These are phyloP conservation scores for Lignosus rhinocerotis DNA, from an alignment of 1,284 basidiomycete species.

Conservation along the genomic window DNA sequence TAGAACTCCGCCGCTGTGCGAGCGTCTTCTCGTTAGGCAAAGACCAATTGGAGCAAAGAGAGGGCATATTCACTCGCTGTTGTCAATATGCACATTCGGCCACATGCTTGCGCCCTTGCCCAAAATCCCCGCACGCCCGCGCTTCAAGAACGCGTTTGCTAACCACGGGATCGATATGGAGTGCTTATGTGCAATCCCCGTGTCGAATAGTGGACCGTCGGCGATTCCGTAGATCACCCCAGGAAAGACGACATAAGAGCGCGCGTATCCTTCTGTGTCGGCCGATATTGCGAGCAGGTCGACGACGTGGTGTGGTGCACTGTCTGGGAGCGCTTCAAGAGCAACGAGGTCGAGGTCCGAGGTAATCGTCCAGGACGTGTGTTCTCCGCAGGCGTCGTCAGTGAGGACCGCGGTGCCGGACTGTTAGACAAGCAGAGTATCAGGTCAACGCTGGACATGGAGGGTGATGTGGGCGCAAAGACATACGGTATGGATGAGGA, in stretches of 20 bases:
- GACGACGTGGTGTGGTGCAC: slow-evolving; percentile 35
- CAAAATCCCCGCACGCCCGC: slow-evolving; percentile 37
- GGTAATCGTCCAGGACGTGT: slow-evolving; percentile 32
- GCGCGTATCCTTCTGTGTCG: slow-evolving; percentile 23
- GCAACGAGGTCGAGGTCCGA: slow-evolving; percentile 36
- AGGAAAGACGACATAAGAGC: background rate
- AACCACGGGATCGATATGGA: slow-evolving; percentile 36
- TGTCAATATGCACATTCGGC: slow-evolving; percentile 35
- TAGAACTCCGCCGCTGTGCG: slow-evolving; percentile 21
- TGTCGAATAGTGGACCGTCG: slow-evolving; percentile 34
- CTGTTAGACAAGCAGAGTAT: background rate
- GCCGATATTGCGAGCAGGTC: slow-evolving; percentile 35
- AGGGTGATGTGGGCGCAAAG: no score
- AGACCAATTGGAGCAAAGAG: background rate
- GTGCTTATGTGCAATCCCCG: slow-evolving; percentile 35
- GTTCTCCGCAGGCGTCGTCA: slow-evolving; percentile 35
- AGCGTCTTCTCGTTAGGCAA: background rate
- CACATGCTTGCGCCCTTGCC: slow-evolving; percentile 34
- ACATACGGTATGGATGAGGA: slow-evolving; percentile 49
- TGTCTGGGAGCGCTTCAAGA: slow-evolving; percentile 35
- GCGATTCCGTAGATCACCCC: slow-evolving; percentile 37
- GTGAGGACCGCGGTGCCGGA: slow-evolving; percentile 25
- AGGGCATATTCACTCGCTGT: slow-evolving; percentile 24
- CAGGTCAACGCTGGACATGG: background rate
- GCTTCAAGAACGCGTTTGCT: slow-evolving; percentile 27